Conservation (phyloP, 805 yeast species). For the Sugiyamaella chiloensis region DNA sequence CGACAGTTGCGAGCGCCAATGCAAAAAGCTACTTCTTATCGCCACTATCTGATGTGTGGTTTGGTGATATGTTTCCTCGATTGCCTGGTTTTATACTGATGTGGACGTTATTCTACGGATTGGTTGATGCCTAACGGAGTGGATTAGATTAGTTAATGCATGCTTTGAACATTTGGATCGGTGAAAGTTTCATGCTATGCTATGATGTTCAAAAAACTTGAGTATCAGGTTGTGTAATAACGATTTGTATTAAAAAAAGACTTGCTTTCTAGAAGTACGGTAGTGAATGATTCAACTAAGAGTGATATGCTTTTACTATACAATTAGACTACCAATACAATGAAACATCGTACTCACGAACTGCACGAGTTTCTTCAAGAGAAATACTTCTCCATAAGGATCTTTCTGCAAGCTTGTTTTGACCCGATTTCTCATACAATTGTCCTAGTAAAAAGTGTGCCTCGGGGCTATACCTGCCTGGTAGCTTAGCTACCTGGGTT, state of each 20-base stretch:
- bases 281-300: not conserved
- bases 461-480: slow-evolving; percentile 51
- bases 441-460: slow-evolving; percentile 66
- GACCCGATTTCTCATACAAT: slow-evolving; percentile 59
- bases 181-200: no score
- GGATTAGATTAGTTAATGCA: no score
- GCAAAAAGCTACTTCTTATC: slow-evolving; percentile 40
- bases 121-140: slow-evolving; percentile 39
- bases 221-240: not conserved
- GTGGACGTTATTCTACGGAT: slow-evolving; percentile 55
- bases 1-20: slow-evolving; percentile 35
- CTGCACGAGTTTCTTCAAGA: slow-evolving; percentile 57
- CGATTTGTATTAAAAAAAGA: not conserved
- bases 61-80: slow-evolving; percentile 46
- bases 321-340: slow-evolving; percentile 4
- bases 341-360: slow-evolving; percentile 37
- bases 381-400: slow-evolving; percentile 63
- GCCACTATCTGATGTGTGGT: slow-evolving; percentile 41
- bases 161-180: no score
- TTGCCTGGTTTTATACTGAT: slow-evolving; percentile 53
- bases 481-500: slow-evolving; percentile 35
- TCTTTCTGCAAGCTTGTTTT: slow-evolving; percentile 45
- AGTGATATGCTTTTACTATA: not conserved
- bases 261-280: no score
- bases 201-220: no score